phyloP scores from a whole-genome alignment of 345 rosid species.

The Raphanus sativus region DNA sequence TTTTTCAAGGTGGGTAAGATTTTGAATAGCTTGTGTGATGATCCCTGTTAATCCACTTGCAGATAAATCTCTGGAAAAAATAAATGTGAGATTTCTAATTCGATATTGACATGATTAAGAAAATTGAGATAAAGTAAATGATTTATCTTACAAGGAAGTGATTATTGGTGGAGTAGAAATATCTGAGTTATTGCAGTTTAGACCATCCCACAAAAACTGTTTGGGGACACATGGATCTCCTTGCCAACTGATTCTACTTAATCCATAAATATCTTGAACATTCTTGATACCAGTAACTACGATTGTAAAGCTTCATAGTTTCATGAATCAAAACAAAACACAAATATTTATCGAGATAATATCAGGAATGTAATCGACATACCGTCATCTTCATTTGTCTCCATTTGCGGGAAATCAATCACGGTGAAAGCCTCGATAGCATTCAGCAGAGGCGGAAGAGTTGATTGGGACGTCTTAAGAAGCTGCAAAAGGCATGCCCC shows the following conservation, averaged over 20 bases:
- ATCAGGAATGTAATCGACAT: neutral
- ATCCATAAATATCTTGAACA: neutral
- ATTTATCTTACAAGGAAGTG: neutral
- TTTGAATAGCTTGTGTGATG: neutral
- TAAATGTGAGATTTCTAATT: neutral
- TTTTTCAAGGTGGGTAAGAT: neutral
- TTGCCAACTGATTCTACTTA: neutral
- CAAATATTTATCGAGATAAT: neutral
- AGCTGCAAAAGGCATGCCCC: neutral
- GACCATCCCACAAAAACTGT: neutral
- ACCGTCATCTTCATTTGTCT: constrained; percentile 6
- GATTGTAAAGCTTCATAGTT: neutral
- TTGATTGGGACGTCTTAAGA: neutral
- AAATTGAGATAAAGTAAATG: neutral
- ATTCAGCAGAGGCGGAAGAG: neutral
- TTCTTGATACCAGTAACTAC: constrained; percentile 2
- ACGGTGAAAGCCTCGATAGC: neutral
- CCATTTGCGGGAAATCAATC: neutral
- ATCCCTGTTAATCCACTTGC: neutral
- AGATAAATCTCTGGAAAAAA: neutral
- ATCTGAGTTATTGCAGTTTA: neutral
- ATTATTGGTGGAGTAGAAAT: neutral
- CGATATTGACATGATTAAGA: neutral
- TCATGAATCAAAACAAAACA: neutral
- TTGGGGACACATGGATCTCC: neutral